Base-by-base conservation (phyloP, 306 rosid genomes). In the Geum urbanum region DNA sequence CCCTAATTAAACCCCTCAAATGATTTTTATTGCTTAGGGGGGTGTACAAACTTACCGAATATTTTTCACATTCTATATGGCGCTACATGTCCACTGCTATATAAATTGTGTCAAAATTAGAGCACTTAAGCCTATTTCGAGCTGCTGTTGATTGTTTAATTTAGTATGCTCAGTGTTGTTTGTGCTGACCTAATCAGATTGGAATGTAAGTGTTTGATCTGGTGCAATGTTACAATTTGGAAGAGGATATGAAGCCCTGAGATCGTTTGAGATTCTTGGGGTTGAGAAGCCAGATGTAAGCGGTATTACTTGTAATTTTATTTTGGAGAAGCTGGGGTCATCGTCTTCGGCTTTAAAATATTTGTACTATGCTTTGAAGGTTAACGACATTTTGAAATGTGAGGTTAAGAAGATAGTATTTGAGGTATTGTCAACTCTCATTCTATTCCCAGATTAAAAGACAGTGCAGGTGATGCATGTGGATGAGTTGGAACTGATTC, bases 191-290 rank as follows among this genome's bases (percentile, higher is more conserved):
- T 43, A 13, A 24, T 27, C 22, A 50, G 37, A 48, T 14, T 43
- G 63, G 32, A 32, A 60, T 55, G 52, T 67, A 67, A 73, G 73
- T 62, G 54, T 77, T 48, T 65, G 52, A 15, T 64, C 13, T 74
- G 39, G 22, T 79, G 20, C 7, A 35, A 6, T 77, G 63, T 75
- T 64, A 65, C 95, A 91, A 97, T 84, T 76, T 91, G 50, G 96
- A 95, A 80, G 89, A 87, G 72, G 77, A 43, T 87, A 87, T 51
- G 96, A 89, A 82, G 95, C 90, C 11, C 66, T 91, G 5, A 86
- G 90, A 74, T 84, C 91, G 37, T 86, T 87, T 77, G 90, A 89
- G 76, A 77, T 91, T 73, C 99, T 95, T 14, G 84, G 81, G 41
- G 78, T 87, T 9, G 75, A 82, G 54, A 85, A 95, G 81, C 79